A percentile compares a stretch with the other conserved stretches of the same genome.
Conservation (phyloP, 768 basidiomycete genomes). For the Cantharellus anzutake region DNA sequence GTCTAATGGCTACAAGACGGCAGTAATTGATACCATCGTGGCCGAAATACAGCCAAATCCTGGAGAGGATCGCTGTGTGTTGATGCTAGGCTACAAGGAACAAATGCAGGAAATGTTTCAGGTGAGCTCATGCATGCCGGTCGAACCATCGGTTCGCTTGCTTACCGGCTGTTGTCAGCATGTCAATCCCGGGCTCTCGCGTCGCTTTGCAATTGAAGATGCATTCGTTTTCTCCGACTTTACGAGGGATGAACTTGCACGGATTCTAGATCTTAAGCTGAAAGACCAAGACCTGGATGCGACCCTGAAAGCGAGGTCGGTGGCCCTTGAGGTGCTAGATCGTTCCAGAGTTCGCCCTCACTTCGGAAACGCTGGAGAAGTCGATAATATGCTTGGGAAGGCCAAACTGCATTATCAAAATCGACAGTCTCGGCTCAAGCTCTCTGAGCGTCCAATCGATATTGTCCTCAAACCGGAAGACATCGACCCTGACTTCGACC, state of each 20-base stretch:
- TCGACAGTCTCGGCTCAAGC: slow-evolving; percentile 17
- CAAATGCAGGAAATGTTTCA: slow-evolving; percentile 63
- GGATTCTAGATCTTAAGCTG: slow-evolving; percentile 37
- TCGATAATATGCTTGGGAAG: slow-evolving; percentile 35
- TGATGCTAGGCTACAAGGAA: slow-evolving; percentile 44
- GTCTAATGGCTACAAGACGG: slow-evolving; percentile 31
- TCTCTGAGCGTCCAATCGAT: slow-evolving; percentile 11
- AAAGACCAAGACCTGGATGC: slow-evolving; percentile 36
- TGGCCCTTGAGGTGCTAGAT: slow-evolving; percentile 29
- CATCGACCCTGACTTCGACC: slow-evolving; percentile 44
- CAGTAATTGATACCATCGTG: slow-evolving; percentile 57
- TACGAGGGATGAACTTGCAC: slow-evolving; percentile 28
- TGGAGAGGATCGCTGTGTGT: slow-evolving; percentile 50
- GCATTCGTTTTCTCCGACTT: slow-evolving; percentile 56
- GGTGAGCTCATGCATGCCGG: slow-evolving; percentile 17
- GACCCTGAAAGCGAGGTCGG: slow-evolving; percentile 34
- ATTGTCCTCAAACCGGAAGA: slow-evolving; percentile 27
- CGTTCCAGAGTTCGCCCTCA: slow-evolving; percentile 27
- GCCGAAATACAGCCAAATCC: slow-evolving; percentile 52
- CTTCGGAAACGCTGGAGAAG: slow-evolving; percentile 47
- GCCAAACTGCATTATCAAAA: slow-evolving; percentile 31
- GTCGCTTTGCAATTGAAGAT: slow-evolving; percentile 49
- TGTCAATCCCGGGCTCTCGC: slow-evolving; percentile 45
- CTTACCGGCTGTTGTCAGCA: slow-evolving; percentile 23
- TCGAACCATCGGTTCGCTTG: neutral